Evolutionary conservation across 2,329 filamentous ascomycete species (phyloP).

Genomic region (Fusarium vanettenii): DNA sequence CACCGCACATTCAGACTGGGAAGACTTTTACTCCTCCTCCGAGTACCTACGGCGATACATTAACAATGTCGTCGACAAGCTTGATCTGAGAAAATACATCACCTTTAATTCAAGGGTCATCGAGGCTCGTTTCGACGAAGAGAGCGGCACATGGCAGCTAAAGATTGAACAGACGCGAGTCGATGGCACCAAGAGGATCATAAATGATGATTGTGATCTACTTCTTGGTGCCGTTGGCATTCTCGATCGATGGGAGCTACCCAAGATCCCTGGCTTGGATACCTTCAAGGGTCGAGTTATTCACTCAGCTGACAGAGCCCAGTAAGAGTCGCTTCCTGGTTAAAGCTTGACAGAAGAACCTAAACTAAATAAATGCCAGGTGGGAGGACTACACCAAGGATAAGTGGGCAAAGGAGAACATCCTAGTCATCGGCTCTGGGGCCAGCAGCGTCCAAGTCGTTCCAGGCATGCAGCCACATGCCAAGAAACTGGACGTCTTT

Average conservation of each 20-base stretch:
- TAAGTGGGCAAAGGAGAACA: neutral
- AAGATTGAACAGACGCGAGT: neutral
- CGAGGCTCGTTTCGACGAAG: neutral
- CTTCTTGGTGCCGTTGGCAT: neutral
- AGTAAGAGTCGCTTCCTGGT: neutral
- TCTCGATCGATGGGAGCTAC: neutral
- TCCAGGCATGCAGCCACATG: neutral
- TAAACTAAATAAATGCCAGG: neutral
- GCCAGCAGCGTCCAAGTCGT: neutral
- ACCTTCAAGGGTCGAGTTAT: neutral
- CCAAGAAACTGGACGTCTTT: neutral
- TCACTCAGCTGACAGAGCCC: neutral
- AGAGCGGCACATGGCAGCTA: neutral
- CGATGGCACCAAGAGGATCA: neutral
- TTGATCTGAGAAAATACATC: neutral
- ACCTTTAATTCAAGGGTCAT: neutral
- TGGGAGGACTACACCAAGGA: neutral
- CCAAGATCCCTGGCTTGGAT: neutral
- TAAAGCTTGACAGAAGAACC: neutral
- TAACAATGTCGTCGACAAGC: neutral
- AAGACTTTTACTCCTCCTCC: neutral
- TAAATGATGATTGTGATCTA: neutral
- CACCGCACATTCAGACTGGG: neutral
- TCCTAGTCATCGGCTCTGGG: neutral
- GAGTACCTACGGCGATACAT: neutral